Base-by-base conservation (phyloP, 805 yeast genomes). In the Candida ulmi region DNA sequence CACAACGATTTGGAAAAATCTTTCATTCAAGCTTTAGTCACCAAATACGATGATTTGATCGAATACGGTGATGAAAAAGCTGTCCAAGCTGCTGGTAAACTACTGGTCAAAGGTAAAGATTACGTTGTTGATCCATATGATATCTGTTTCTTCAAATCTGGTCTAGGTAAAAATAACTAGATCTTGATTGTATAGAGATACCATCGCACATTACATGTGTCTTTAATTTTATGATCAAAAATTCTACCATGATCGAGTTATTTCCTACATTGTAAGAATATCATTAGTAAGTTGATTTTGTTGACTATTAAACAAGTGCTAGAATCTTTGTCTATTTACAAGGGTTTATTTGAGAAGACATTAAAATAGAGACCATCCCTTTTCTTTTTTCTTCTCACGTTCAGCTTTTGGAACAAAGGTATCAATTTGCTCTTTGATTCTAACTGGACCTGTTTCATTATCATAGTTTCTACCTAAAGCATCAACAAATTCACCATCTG, bases 61-160 rank as follows among this genome's bases (percentile, higher is more conserved):
- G 91, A 84, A 65, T 67, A 67, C 43, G 80, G 82, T 38, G 96
- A 91, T 59, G 99, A 93, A 57, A 74, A 74, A 41, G 71, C 81
- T 29, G 85, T 93, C 55, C 82, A 79, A 67, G 78, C 95, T 38
- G 86, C 85, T 45, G 99, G 99, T 61, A 88, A 88, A 67, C 74
- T 91, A 55, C 68, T 75, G 63, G 82, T 80, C 57, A 95, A 90
- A 76, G 99, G 99, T 66, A 93, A 91, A 65, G 95, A 80, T 47
- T 93, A 93, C 62, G 85, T 78, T 39, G 95, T 93, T 43, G 96
- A 90, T 69, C 96, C 90, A 61, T 96, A 96, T 56, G 98, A 90
- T 61, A 72, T 93, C 56, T 72, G 91, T 48, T 87, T 81, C 67
- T 85, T 91, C 75, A 83, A 93, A 70, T 88, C 96, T 42, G 96